Evolutionary conservation across 2,329 filamentous ascomycete genomes (phyloP), one percentile per base, ranked within the genome.

Genomic region (Trichoderma arundinaceum): DNA sequence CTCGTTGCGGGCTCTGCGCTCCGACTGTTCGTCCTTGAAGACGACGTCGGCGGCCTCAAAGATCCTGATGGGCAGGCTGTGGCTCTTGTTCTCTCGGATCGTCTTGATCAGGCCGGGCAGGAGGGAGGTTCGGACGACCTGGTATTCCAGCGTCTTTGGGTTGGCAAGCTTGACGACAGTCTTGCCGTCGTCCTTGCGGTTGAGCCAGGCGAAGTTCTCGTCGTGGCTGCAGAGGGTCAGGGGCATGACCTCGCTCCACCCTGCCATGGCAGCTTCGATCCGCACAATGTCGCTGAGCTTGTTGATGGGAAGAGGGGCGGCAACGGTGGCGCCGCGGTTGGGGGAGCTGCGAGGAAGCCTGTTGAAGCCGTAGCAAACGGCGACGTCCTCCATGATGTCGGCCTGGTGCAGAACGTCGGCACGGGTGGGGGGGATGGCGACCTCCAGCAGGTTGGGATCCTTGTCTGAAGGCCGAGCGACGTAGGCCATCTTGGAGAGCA

Each of bases 301-400:
- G 85, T 99, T 99, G 79, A 99, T 90, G 67, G 88, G 87, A 9
- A 98, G 84, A 9, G 94, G 92, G 65, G 92, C 90, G 53, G 92
- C 96, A 68, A 97, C 88, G 6, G 92, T 95, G 64, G 90, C 91
- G 28, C 91, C 90, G 75, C 93, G 94, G 78, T 89, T 93, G 8
- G 94, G 93, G 74, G 94, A 92, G 56, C 90, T 88, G 60, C 93
- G 90, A 1, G 94, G 94, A 17, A 99, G 89, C 69, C 91, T 92
- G 84, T 99, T 99, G 86, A 97, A 99, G 70, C 96, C 95, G 77
- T 98, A 97, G 61, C 92, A 93, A 70, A 99, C 95, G 46, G 93
- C 95, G 19, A 96, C 89, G 76, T 99, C 96, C 81, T 99, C 95
- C 94, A 99, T 99, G 71, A 99, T 92, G 76, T 99, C 95, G 73